phyloP scores from a whole-genome alignment of 1,139 yeast species.

The Candida glucosophila region DNA sequence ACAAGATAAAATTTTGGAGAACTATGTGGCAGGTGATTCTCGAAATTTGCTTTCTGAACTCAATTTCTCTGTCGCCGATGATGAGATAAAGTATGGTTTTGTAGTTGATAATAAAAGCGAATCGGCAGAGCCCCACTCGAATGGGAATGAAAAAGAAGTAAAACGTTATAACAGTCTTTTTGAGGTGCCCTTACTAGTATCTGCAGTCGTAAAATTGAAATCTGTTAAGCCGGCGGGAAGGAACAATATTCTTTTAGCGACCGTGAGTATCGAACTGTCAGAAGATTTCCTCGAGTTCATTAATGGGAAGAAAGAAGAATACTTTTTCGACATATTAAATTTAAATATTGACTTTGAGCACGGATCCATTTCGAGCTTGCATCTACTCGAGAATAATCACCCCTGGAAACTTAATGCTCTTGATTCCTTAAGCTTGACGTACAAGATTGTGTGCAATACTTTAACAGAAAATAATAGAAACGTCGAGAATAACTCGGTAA shows the following conservation, averaged over 20 bases:
- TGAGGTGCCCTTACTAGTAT: slow-evolving; percentile 15
- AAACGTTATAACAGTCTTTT: slow-evolving; percentile 1
- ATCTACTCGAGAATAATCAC: slow-evolving; percentile 13
- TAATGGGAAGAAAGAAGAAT: slow-evolving; percentile 9
- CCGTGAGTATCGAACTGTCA: slow-evolving; percentile 49
- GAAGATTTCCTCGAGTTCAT: slow-evolving; percentile 26
- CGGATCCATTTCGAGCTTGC: slow-evolving; percentile 22
- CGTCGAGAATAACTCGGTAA: slow-evolving; percentile 7
- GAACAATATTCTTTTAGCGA: slow-evolving; percentile 41
- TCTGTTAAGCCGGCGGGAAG: slow-evolving; percentile 52
- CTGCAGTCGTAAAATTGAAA: slow-evolving; percentile 43
- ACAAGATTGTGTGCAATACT: slow-evolving; percentile 30
- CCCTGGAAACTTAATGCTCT: slow-evolving; percentile 11
- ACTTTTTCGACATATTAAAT: slow-evolving; percentile 30
- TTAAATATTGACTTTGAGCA: slow-evolving; percentile 32
- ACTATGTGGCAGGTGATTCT: slow-evolving; percentile 14
- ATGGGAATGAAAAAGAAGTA: slow-evolving; percentile 1
- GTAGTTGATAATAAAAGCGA: slow-evolving; percentile 1
- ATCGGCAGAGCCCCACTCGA: slow-evolving; percentile 2
- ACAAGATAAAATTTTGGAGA: slow-evolving; percentile 8
- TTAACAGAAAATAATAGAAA: slow-evolving; percentile 14
- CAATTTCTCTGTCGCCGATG: no score
- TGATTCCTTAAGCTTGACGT: slow-evolving; percentile 36
- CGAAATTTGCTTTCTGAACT: slow-evolving; percentile 18
- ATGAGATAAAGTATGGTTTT: slow-evolving; percentile 1